Conservation (phyloP, 2,329 filamentous ascomycete species). For the Aspergillus sp. region DNA sequence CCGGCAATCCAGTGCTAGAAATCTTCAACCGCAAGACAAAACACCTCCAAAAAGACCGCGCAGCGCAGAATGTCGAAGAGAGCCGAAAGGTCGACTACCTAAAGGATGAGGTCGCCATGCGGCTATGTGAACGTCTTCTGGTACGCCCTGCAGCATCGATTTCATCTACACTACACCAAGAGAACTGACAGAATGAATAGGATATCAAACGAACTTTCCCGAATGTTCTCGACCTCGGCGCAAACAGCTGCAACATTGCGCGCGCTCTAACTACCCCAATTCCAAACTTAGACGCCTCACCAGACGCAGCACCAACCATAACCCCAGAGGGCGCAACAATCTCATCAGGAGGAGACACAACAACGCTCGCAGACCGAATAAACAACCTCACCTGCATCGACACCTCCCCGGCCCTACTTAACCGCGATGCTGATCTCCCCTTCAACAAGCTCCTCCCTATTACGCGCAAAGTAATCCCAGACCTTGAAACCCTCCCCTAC, state of each 20-base stretch:
- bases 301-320: not conserved
- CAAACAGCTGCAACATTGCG: slow-evolving; percentile 93
- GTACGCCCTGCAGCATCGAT: slow-evolving; percentile 46
- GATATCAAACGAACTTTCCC: slow-evolving; percentile 90
- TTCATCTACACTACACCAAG: not conserved
- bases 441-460: slow-evolving; percentile 76
- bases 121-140: slow-evolving; percentile 81
- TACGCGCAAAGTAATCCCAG: slow-evolving; percentile 69
- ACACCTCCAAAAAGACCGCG: slow-evolving; percentile 87
- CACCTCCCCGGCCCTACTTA: slow-evolving; percentile 72
- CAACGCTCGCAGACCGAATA: slow-evolving; percentile 65
- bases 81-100: slow-evolving; percentile 87
- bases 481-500: slow-evolving; percentile 70
- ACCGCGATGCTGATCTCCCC: slow-evolving; percentile 66
- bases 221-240: slow-evolving; percentile 84
- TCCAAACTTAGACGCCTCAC: slow-evolving; percentile 26
- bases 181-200: slow-evolving; percentile 44
- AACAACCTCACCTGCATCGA: slow-evolving; percentile 77
- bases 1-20: slow-evolving; percentile 75
- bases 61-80: slow-evolving; percentile 66
- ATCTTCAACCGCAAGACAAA: slow-evolving; percentile 90
- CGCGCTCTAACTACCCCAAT: slow-evolving; percentile 71
- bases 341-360: slow-evolving; percentile 49
- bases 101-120: slow-evolving; percentile 83
- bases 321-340: not conserved